Evolutionary conservation across 305 asterid species (phyloP), one percentile per base, ranked within the genome.

Genomic region (Coffea humblotiana): DNA sequence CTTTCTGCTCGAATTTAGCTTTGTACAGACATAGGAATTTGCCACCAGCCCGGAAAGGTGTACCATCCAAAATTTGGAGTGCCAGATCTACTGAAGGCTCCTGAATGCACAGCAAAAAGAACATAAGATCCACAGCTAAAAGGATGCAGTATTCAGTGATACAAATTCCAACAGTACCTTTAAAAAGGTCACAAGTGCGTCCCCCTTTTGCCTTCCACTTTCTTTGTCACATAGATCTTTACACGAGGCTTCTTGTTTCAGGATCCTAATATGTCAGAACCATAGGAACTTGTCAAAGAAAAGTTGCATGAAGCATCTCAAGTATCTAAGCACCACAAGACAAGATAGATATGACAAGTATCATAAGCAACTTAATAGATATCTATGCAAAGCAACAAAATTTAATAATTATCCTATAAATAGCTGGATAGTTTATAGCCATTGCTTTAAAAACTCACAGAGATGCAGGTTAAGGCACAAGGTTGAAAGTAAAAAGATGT

Each of bases 1-100:
- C 99, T 89, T 96, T 96, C 89, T 96, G 99, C 90, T 94, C 92
- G 80, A 96, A 96, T 88, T 90, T 89, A 71, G 99, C 99, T 88
- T 90, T 32, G 95, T 79, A 96, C 97, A 71, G 93, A 82, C 99
- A 96, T 94, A 54, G 87, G 88, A 85, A 80, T 79, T 92, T 90
- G 83, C 90, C 93, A 78, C 90, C 94, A 32, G 91, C 94, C 86
- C 99, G 89, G 1, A 96, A 87, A 74, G 97, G 98, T 69, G 93
- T 78, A 76, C 97, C 98, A 32, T 96, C 99, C 91, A 96, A 83
- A 81, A 96, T 90, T 87, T 96, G 90, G 83, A 87, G 64, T 80
- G 97, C 99, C 76, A 94, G 84, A 83, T 83, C 94, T 80, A 96
- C 98, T 21, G 99, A 96, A 82, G 98, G 95, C 85, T 96, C 98